Conservation (phyloP, 2,329 filamentous ascomycete genomes). For the Penicillium vulpinum region DNA sequence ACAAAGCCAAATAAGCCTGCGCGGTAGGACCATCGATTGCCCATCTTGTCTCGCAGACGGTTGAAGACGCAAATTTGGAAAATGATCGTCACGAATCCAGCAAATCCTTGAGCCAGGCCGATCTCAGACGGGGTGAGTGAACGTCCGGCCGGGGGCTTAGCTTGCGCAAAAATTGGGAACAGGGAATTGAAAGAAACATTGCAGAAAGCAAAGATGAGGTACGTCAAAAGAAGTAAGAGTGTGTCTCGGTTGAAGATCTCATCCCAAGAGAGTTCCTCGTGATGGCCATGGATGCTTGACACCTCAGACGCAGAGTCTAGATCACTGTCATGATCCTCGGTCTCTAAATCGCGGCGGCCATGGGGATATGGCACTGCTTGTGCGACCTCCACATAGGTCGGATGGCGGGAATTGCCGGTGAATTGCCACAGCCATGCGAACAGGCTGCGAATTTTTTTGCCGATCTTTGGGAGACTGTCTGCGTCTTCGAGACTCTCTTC, state of each 20-base stretch:
- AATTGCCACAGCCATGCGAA: conserved; percentile 73
- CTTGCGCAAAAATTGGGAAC: conserved; percentile 88
- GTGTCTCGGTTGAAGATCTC: conserved; percentile 78
- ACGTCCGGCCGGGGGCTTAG: conserved; percentile 72
- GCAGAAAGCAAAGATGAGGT: conserved; percentile 87
- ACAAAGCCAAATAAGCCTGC: conserved; percentile 76
- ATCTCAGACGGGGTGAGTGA: conserved; percentile 75
- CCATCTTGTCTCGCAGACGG: conserved; percentile 71
- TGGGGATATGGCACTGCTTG: conserved; percentile 31
- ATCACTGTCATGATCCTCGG: conserved; percentile 44
- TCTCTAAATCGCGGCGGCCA: conserved; percentile 26
- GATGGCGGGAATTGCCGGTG: conserved; percentile 55
- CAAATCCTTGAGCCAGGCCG: conserved; percentile 79
- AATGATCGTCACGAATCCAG: conserved; percentile 79
- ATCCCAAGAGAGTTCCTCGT: conserved; percentile 54
- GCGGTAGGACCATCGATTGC: conserved; percentile 83
- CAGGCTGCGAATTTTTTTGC: conserved; percentile 58
- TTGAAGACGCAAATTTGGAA: conserved; percentile 89
- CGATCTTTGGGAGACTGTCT: conserved; percentile 60
- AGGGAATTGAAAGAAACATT: conserved; percentile 96
- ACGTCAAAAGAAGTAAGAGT: conserved; percentile 76
- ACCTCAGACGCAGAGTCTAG: conserved; percentile 47
- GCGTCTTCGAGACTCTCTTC: conserved; percentile 80
- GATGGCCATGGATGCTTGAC: conserved; percentile 41
- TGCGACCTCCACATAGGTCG: conserved; percentile 57